Base-by-base conservation (phyloP, 371 early-diverging fungal genomes). In the Mortierella sp. region DNA sequence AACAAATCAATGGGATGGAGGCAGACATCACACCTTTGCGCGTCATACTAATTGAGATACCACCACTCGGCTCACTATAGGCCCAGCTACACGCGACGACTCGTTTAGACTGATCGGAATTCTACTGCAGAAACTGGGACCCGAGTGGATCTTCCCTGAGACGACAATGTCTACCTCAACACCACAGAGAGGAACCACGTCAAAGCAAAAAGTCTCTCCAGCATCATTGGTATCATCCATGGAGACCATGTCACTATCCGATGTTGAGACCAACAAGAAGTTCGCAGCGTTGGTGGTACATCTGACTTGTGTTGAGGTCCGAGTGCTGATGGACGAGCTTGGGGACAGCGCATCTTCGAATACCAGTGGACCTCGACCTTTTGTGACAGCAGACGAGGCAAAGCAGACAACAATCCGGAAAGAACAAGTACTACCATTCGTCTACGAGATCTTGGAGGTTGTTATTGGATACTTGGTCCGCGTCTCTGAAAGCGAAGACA, bases 101-200 rank as follows among this genome's bases (percentile, higher is more conserved):
- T 48, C 55, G 41, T 64, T 76, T 59, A 76, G 49, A 28, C 27
- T 69, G 53, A 68, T 53, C 3, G 76, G 76, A 10, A 43, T 76
- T 1, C 52, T 76, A 13, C 28, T 69, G 46, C 74, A 67, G 34
- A 54, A 56, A 56, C 37, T 76, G 19, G 76, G 76, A 12, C 60
- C 69, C 0, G 57, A 55, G 13, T 76, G 76, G 76, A 58, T 76
- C 29, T 76, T 68, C 37, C 76, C 76, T 31, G 59, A 76, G 3
- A 34, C 43, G n/a, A 7, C 57, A 12, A 22, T 45, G 9, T 16
- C 37, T 12, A 25, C 49, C 14, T 16, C 37, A 17, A 14, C 49
- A 21, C 28, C 50, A 10, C 17, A 2, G 8, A 37, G 43, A 19
- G n/a, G 14, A 7, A 41, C 48, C 9, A 27, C 48, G 6, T 0